Conservation (phyloP, 2,329 filamentous ascomycete species). For the Ascomycota sp. region DNA sequence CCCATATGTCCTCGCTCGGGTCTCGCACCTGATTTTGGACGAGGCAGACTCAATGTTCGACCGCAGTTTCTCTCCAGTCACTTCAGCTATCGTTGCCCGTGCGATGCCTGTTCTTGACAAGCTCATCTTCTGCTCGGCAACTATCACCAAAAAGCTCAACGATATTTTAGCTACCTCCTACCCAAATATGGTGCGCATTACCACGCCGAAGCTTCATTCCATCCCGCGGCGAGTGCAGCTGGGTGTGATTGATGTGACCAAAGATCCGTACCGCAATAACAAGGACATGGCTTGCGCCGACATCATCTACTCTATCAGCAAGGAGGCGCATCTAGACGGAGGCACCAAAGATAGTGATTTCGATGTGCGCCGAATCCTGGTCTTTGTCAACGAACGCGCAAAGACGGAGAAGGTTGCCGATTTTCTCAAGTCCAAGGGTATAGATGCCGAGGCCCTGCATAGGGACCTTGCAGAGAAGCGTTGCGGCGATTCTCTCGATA, state of each 20-base stretch:
- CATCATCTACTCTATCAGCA: conserved; percentile 82
- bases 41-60: conserved; percentile 94
- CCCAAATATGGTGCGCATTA: conserved; percentile 66
- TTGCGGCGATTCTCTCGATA: conserved; percentile 53
- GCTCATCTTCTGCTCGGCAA: conserved; percentile 84
- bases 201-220: conserved; percentile 87
- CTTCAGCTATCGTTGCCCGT: conserved; percentile 64
- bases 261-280: conserved; percentile 85
- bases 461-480: conserved; percentile 65
- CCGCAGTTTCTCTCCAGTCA: conserved; percentile 72
- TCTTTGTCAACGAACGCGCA: conserved; percentile 93
- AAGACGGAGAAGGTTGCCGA: conserved; percentile 62
- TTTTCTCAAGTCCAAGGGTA: conserved; percentile 66
- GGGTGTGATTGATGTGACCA: conserved; percentile 77
- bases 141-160: conserved; percentile 80
- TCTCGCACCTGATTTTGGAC: conserved; percentile 74
- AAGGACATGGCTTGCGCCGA: conserved; percentile 87
- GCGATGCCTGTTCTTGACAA: conserved; percentile 65
- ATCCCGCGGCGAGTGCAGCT: conserved; percentile 90
- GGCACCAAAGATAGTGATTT: conserved; percentile 32
- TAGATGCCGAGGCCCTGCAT: conserved; percentile 70
- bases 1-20: conserved; percentile 80
- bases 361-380: conserved; percentile 67
- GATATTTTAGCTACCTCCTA: conserved; percentile 63
- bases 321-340: conserved; percentile 42